phyloP scores from a whole-genome alignment of 2,329 filamentous ascomycete genomes.

The Fusarium sp. region DNA sequence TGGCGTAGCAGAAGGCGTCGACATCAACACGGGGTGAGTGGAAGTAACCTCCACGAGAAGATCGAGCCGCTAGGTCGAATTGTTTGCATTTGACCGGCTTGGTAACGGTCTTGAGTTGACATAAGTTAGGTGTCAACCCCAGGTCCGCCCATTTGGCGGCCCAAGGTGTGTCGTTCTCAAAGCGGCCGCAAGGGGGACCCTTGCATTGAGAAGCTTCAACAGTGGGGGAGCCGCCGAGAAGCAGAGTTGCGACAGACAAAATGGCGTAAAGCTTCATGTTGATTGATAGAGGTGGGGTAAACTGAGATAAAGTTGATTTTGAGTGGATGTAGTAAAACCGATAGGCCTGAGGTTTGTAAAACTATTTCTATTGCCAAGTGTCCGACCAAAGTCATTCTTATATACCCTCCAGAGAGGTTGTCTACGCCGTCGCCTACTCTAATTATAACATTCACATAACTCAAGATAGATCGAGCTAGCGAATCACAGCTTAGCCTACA shows the following conservation, averaged over 20 bases:
- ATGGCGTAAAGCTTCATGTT: conserved; percentile 1
- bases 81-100: conserved; percentile 10
- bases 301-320: not conserved
- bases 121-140: not conserved
- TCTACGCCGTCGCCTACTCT: not conserved
- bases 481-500: not conserved
- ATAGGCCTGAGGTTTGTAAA: not conserved
- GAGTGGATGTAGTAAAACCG: not conserved
- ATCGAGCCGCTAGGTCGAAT: not conserved
- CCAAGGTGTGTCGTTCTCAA: conserved; percentile 22
- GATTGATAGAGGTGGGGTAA: too few species aligned
- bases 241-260: conserved; percentile 1
- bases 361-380: too few species aligned
- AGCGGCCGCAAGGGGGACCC: not conserved
- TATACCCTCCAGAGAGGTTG: too few species aligned
- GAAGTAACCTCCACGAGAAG: conserved; percentile 3
- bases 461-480: not conserved
- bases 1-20: conserved; percentile 8
- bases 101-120: not conserved
- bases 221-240: not conserved
- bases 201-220: conserved; percentile 7
- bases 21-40: conserved; percentile 6
- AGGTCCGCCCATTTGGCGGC: not conserved
- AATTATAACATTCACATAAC: not conserved
- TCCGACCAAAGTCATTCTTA: too few species aligned